Evolutionary conservation across 208 protist genomes (phyloP), one percentile per base, ranked within the genome.

Genomic region (Leptomonas pyrrhocoris): DNA sequence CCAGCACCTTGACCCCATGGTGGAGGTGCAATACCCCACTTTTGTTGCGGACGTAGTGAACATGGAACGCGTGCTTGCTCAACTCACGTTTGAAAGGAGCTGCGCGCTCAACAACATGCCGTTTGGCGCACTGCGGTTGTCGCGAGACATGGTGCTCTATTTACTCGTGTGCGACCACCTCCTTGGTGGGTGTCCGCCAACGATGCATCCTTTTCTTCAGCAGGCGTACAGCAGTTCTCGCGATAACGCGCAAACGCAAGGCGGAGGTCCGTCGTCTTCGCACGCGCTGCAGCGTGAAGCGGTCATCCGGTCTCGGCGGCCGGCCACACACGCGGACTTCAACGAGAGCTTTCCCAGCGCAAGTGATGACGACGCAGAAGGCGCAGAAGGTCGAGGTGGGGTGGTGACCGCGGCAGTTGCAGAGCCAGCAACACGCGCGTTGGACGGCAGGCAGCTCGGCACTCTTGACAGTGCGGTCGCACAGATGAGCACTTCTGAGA

Each of bases 121-220:
- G 1, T 51, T 78, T 34, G 85, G 76, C 7, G 74, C 65, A 0
- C 50, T 96, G 21, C 64, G 73, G 18, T 46, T 93, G 19, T 78
- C 83, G 6, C 77, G 77, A 18, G 74, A 86, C n/a, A 78, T 74
- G 1, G 53, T 73, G 12, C 51, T 88, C 16, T 94, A 96, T 65
- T 62, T 94, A 36, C 80, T 96, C 38, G 81, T 94, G 30, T 79
- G 84, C 13, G 86, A 94, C 43, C 77, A 72, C 13, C 64, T 96
- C 12, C 71, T 96, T 0, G 86, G 86, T 13, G 65, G 80, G 53
- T 86, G 81, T 42, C 91, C 91, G 23, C 84, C 84, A 1, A 93
- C 91, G 0, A 86, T 93, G 82, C 88, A 94, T 48, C 63, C 81
- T 2, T 96, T 94, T 73, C 79, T 95, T 0, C 43, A 61, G 31